These are phyloP conservation scores for Metschnikowia similis DNA, from an alignment of 805 yeast genomes.

Conservation along the genomic window DNA sequence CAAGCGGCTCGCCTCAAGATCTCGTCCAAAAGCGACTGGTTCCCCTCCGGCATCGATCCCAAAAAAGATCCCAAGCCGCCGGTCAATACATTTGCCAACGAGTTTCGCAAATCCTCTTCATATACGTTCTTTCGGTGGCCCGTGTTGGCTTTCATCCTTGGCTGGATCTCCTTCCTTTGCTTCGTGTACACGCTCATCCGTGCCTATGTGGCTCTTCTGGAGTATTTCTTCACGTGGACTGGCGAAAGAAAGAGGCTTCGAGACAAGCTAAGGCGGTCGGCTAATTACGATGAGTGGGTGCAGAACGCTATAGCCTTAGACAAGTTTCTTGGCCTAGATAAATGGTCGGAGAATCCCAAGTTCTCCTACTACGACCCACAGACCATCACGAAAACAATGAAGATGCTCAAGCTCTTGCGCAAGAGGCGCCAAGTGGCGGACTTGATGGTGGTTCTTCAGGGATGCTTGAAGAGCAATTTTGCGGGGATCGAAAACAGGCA, in stretches of 20 bases:
- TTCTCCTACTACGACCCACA: constrained; percentile 67
- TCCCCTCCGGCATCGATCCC: constrained; percentile 17
- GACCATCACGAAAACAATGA: constrained; percentile 48
- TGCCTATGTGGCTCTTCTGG: constrained; percentile 59
- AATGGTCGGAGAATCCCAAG: constrained; percentile 59
- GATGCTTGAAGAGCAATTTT: constrained; percentile 67
- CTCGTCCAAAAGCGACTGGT: constrained; percentile 26
- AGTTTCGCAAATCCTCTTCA: constrained; percentile 32
- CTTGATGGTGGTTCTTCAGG: constrained; percentile 53
- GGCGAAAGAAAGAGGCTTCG: constrained; percentile 53
- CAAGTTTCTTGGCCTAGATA: constrained; percentile 50
- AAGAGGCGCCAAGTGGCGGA: constrained; percentile 34
- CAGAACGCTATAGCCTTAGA: constrained; percentile 56
- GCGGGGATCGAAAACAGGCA: constrained; percentile 74
- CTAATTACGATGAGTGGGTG: constrained; percentile 59
- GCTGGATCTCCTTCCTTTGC: constrained; percentile 53
- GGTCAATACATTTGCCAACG: constrained; percentile 25
- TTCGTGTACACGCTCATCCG: constrained; percentile 50
- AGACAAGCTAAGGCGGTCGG: constrained; percentile 44
- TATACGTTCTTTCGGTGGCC: constrained; percentile 61
- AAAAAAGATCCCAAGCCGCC: constrained; percentile 3
- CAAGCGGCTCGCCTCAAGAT: constrained; percentile 17
- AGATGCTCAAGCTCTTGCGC: constrained; percentile 37
- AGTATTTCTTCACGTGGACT: constrained; percentile 54
- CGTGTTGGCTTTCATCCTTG: constrained; percentile 44